These are phyloP conservation scores for Sugiyamaella sp. DNA, from an alignment of 1,139 yeast species.

Conservation along the genomic window DNA sequence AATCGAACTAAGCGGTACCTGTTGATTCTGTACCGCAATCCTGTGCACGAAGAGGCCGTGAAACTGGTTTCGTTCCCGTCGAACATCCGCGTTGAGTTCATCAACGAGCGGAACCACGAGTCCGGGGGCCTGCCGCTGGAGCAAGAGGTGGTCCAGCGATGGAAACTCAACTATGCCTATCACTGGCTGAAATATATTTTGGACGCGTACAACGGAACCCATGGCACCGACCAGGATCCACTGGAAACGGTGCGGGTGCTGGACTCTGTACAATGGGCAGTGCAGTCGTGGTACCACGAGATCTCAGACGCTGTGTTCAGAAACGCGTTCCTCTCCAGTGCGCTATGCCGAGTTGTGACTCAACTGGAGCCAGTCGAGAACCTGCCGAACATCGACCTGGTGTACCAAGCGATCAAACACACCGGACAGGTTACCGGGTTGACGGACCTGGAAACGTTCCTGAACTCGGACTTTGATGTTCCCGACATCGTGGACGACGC, in stretches of 20 bases:
- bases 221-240: conserved; percentile 4
- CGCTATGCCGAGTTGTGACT: conserved; percentile 6
- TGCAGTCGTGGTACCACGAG: conserved; percentile 23
- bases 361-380: conserved; percentile 13
- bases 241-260: conserved; percentile 12
- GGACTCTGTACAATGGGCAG: conserved; percentile 22
- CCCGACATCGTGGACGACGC: conserved; percentile 19
- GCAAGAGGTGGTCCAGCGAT: conserved; percentile 21
- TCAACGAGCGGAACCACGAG: conserved; percentile 16
- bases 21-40: conserved; percentile 15
- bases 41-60: conserved; percentile 20
- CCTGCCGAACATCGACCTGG: conserved; percentile 16
- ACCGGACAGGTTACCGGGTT: conserved; percentile 17
- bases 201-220: conserved; percentile 6
- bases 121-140: conserved; percentile 22
- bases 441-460: conserved; percentile 18
- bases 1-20: conserved; percentile 10
- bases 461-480: conserved; percentile 19
- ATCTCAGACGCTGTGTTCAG: conserved; percentile 15
- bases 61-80: conserved; percentile 20
- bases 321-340: conserved; percentile 18
- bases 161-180: conserved; percentile 20
- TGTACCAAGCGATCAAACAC: conserved; percentile 19
- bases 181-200: conserved; percentile 21
- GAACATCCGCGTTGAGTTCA: conserved; percentile 21